phyloP scores from a whole-genome alignment of 257 asterid species.

The Nyctanthes arbortristis region DNA sequence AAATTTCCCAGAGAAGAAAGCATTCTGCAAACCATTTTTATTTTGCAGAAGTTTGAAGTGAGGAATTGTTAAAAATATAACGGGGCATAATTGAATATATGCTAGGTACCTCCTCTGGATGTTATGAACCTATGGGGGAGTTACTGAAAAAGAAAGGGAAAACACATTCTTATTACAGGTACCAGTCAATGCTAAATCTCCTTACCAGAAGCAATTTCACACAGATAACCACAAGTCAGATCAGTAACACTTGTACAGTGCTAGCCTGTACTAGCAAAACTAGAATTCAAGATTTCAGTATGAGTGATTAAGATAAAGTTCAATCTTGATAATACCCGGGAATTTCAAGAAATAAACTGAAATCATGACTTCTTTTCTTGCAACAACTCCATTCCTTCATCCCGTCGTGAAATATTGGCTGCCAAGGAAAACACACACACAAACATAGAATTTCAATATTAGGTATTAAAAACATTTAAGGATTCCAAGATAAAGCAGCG shows the following conservation, averaged over 20 bases:
- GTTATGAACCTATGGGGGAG: not conserved
- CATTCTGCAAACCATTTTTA: not conserved
- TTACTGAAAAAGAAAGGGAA: not conserved
- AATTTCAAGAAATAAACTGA: conserved; percentile 77
- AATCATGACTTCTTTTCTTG: conserved; percentile 93
- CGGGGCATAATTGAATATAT: too few species aligned
- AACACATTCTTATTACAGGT: not conserved
- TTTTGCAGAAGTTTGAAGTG: not conserved
- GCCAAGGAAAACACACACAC: conserved; percentile 33
- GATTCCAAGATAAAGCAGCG: not conserved
- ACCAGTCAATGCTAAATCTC: not conserved
- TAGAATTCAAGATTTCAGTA: not conserved
- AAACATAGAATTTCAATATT: not conserved
- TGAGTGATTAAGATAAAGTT: not conserved
- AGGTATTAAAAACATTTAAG: not conserved
- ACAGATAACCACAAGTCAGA: not conserved
- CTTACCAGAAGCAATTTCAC: not conserved
- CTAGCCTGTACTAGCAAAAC: not conserved
- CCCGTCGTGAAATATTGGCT: conserved; percentile 96
- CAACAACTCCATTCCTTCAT: conserved; percentile 99
- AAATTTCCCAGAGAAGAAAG: not conserved
- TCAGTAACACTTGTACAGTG: not conserved
- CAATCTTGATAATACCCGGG: conserved; percentile 53
- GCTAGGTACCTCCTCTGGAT: not conserved
- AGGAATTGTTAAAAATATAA: not conserved